A percentile compares a stretch with the other conserved stretches of the same genome.
Evolutionary conservation across 2,329 filamentous ascomycete genomes (phyloP).

Genomic region (Phialophora verrucosa): DNA sequence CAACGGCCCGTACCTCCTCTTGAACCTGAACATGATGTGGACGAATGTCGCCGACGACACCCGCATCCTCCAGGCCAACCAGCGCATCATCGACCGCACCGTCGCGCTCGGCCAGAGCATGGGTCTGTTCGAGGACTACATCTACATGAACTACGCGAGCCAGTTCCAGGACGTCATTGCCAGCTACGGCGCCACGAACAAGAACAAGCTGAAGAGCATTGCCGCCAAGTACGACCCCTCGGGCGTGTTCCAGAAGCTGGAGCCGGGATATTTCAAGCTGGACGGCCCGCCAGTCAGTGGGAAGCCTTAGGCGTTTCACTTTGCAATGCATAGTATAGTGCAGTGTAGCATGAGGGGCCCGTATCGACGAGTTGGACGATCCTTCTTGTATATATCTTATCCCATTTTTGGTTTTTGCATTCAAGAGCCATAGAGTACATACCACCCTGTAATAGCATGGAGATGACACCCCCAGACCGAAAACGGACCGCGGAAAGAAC

Average conservation of each 20-base stretch:
- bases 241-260: conserved; percentile 49
- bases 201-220: conserved; percentile 44
- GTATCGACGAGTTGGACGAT: neutral
- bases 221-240: conserved; percentile 50
- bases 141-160: conserved; percentile 58
- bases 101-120: conserved; percentile 42
- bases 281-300: conserved; percentile 11
- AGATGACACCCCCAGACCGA: neutral
- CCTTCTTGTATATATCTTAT: conserved; percentile 3
- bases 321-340: neutral
- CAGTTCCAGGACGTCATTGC: conserved; percentile 51
- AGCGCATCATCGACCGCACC: conserved; percentile 42
- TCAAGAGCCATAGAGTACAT: neutral
- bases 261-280: conserved; percentile 55
- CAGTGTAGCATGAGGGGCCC: neutral
- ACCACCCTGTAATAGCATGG: neutral
- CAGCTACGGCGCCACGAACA: conserved; percentile 51
- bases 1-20: conserved; percentile 40
- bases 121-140: conserved; percentile 44
- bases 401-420: neutral
- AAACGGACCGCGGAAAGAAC: neutral
- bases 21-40: conserved; percentile 45
- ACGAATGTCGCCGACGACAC: conserved; percentile 44
- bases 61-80: conserved; percentile 39
- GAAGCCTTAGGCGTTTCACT: neutral